A percentile compares a stretch with the other conserved stretches of the same genome.
These are phyloP conservation scores for Brassica cretica DNA, from an alignment of 345 rosid species.

Conservation along the genomic window DNA sequence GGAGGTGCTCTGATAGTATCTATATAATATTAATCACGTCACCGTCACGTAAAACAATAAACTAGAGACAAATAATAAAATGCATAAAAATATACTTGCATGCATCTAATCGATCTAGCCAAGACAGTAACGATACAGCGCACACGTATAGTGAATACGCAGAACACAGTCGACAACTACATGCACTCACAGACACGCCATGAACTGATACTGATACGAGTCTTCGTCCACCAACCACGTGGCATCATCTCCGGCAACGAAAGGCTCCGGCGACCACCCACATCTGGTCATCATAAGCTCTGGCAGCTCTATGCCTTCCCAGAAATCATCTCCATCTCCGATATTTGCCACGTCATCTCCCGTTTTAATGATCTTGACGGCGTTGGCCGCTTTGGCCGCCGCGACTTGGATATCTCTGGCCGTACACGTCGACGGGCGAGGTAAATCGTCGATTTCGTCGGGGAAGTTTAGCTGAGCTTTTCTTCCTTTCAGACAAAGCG, in stretches of 20 bases:
- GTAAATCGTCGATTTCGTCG: slow-evolving; percentile 59
- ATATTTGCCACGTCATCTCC: slow-evolving; percentile 27
- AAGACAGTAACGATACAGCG: slow-evolving; percentile 27
- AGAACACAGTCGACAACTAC: slow-evolving; percentile 28
- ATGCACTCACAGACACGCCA: slow-evolving; percentile 48
- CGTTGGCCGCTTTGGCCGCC: slow-evolving; percentile 67
- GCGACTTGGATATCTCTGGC: slow-evolving; percentile 80
- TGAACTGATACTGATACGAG: slow-evolving; percentile 41
- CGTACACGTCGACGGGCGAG: slow-evolving; percentile 55
- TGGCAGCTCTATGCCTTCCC: slow-evolving; percentile 79
- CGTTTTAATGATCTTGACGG: slow-evolving; percentile 34
- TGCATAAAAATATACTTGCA: slow-evolving; percentile 24
- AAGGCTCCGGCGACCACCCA: slow-evolving; percentile 41
- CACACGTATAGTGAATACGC: slow-evolving; percentile 28
- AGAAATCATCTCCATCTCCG: slow-evolving; percentile 53
- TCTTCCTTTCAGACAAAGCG: slow-evolving; percentile 64
- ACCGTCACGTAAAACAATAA: slow-evolving; percentile 10
- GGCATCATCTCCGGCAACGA: slow-evolving; percentile 49
- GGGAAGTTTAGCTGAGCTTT: slow-evolving; percentile 87
- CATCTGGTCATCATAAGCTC: slow-evolving; percentile 47
- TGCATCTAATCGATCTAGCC: slow-evolving; percentile 7
- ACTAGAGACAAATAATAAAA: slow-evolving; percentile 5
- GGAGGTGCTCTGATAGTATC: background rate
- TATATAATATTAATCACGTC: background rate
- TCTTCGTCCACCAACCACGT: slow-evolving; percentile 57